A percentile compares a stretch with the other conserved stretches of the same genome.
Evolutionary conservation across 495 filamentous ascomycete genomes (phyloP).

Genomic region (Aspergillus hancockii): DNA sequence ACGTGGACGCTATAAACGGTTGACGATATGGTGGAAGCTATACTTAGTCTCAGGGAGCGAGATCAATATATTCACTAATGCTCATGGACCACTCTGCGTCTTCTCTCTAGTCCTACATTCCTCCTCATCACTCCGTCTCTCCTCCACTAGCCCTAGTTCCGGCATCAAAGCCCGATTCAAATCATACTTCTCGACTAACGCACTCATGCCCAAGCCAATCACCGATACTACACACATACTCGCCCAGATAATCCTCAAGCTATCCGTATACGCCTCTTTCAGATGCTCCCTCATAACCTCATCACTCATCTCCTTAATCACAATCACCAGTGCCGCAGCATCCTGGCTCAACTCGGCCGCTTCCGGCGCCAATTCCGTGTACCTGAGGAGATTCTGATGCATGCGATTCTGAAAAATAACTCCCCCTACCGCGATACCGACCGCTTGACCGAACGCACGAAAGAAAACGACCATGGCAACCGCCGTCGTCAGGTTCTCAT

Average conservation of each 20-base stretch:
- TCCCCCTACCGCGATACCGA: conserved; percentile 59
- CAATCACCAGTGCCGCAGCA: conserved; percentile 57
- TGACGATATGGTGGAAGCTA: no score
- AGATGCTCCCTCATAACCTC: conserved; percentile 42
- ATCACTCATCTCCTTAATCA: conserved; percentile 57
- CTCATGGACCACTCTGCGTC: no score
- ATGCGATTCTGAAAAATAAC: conserved; percentile 64
- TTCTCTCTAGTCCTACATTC: conserved; percentile 4
- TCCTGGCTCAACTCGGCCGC: conserved; percentile 55
- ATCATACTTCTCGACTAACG: conserved; percentile 54
- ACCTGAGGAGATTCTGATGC: conserved; percentile 41
- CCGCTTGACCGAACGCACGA: conserved; percentile 53
- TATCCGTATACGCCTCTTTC: conserved; percentile 55
- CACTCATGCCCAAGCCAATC: conserved; percentile 49
- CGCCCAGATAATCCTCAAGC: conserved; percentile 58
- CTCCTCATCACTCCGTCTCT: conserved; percentile 23
- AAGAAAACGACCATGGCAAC: conserved; percentile 59
- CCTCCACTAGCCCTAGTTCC: conserved; percentile 41
- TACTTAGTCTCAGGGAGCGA: no score
- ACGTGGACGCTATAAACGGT: no score
- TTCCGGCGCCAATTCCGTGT: conserved; percentile 41
- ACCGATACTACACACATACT: conserved; percentile 53
- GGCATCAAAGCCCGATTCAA: conserved; percentile 52
- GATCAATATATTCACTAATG: no score
- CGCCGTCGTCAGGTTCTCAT: conserved; percentile 46